Evolutionary conservation across 164 flowering plant species (phyloP), one percentile per base, ranked within the genome.

Genomic region (Malania oleifera): DNA sequence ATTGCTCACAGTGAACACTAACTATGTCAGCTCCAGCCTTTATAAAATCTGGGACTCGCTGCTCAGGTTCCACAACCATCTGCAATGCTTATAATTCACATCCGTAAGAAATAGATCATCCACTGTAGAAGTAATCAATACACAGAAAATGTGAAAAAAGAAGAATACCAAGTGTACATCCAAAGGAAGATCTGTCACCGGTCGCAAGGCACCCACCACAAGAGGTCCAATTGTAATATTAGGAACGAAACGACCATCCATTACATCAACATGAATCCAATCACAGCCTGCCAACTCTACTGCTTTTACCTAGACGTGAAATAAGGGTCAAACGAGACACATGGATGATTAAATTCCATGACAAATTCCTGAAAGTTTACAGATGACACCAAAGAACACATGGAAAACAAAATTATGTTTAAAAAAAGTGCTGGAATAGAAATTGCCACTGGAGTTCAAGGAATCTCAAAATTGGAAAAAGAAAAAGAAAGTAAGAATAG

Each of bases 61-160:
- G 96, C 22, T 93, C 99, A 18, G 99, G 99, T 70, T 93, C 99
- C 43, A 93, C 99, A 78, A 93, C 90, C 99, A 93, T 93, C 99
- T 93, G 77, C 57, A 73, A 37, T 37, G 13, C 52, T 54, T 61
- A 2, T 15, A 38, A 31, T 31, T 54, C 31, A 39, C 27, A 41
- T 77, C 43, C 71, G 69, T 20, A 45, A 57, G 47, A 13, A 61
- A 48, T 50, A n/a, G n/a, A 24, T 45, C 19, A 38, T 10, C 35
- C 29, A 57, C 24, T 37, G 39, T 5, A 63, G 27, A 17, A n/a
- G 17, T 3, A 59, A 27, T 23, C 46, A 43, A 18, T 6, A 49
- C 18, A 51, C 38, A 63, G 26, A 35, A 29, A 28, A 31, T 31
- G 26, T 31, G 26, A 37, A 28, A 17, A 44, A 39, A 37, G 44